Evolutionary conservation across 148 eudicot species (phyloP), one percentile per base, ranked within the genome.

Genomic region (Rhododendron williamsianum): DNA sequence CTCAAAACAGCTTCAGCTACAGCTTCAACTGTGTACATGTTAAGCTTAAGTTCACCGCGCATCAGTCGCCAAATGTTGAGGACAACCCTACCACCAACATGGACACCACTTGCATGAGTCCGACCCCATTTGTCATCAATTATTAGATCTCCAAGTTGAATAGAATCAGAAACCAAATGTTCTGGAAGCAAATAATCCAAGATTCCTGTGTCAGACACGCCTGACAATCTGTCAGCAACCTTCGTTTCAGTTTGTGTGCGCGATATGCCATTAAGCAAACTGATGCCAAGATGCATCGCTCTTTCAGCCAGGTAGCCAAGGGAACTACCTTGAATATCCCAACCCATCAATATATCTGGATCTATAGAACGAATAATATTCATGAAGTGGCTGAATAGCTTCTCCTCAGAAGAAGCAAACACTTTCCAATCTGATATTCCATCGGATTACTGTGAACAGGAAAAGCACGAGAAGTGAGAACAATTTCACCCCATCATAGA

Each of bases 81-180:
- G 65, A 96, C 92, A 87, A 96, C 92, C 87, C 99, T 93, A 91
- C 99, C 98, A 88, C 92, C 92, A 78, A 95, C 98, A 90, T 92
- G 98, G 80, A 95, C 76, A 85, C 99, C 98, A 81, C 99, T 97
- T 30, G 94, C 98, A 92, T 95, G 99, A 84, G 98, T 97, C 87
- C 99, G 89, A 23, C 99, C 99, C 99, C 99, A 97, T 84, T 97
- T 98, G 65, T 97, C 99, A 86, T 95, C 96, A 86, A 95, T 94
- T 86, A 96, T 82, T 71, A 91, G 67, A 81, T 89, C 89, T 84
- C 92, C 95, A 83, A 69, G 83, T 67, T 86, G 79, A 84, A 82
- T 83, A 74, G 92, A 76, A 76, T 93, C 96, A 89, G 93, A 81
- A 63, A 76, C 81, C 88, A 90, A 60, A 69, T 92, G 87, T 58